These are phyloP conservation scores for Arthrinium phaeospermum DNA, from an alignment of 2,329 filamentous ascomycete species.

Conservation along the genomic window DNA sequence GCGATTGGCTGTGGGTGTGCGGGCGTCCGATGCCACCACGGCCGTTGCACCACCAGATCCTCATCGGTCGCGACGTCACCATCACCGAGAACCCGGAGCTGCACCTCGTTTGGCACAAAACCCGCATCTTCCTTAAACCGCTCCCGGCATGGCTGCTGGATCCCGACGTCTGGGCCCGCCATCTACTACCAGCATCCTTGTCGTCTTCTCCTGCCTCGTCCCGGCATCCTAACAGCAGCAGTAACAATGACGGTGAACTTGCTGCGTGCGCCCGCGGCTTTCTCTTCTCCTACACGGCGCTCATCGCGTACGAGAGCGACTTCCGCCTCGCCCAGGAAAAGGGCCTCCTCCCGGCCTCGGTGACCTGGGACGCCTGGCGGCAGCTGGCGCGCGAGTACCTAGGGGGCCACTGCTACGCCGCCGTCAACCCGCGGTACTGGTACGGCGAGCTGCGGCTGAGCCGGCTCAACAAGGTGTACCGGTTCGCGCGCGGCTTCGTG, in stretches of 20 bases:
- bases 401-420: constrained; percentile 32
- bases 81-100: constrained; percentile 46
- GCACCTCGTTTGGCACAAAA: constrained; percentile 47
- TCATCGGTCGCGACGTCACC: constrained; percentile 40
- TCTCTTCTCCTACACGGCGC: constrained; percentile 44
- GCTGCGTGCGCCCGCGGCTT: constrained; percentile 36
- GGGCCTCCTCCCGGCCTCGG: constrained; percentile 39
- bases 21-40: constrained; percentile 45
- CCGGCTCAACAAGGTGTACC: constrained; percentile 50
- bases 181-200: constrained; percentile 22
- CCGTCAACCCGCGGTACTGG: constrained; percentile 43
- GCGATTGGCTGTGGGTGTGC: constrained; percentile 39
- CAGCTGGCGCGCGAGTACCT: neutral
- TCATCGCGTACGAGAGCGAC: constrained; percentile 46
- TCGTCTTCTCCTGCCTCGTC: neutral
- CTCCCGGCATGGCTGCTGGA: constrained; percentile 47
- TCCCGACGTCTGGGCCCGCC: constrained; percentile 42
- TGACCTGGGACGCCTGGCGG: constrained; percentile 45
- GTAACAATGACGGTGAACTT: neutral
- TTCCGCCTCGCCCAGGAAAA: constrained; percentile 42
- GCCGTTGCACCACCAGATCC: constrained; percentile 44
- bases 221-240: neutral
- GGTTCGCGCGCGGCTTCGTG: constrained; percentile 36
- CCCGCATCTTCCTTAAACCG: constrained; percentile 46
- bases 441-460: constrained; percentile 48